Base-by-base conservation (phyloP, 805 yeast genomes). In the Saturnispora sekii region DNA sequence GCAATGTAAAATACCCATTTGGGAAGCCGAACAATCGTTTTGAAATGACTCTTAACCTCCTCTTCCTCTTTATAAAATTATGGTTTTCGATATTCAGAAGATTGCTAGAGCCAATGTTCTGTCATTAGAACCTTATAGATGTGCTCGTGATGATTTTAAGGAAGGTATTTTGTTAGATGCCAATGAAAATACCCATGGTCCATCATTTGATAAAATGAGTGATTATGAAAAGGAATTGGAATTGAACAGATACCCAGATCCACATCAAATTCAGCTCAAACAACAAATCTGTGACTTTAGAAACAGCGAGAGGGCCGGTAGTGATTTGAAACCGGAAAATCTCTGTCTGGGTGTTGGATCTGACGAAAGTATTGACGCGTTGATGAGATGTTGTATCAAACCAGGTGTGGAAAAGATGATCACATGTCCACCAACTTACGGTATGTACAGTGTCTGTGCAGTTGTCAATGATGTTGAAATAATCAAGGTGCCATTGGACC, bases 341-440 rank as follows among this genome's bases (percentile, higher is more conserved):
- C 57, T 93, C 30, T 88, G 94, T 59, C 71, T 93, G 31, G 98
- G 98, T 37, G 98, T 93, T 10, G 98, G 98, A 1, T 89, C 97
- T 1, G 98, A 93, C 62, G 98, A 93, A 64, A 79, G 93, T 56
- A 88, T 93, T 48, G 98, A 93, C 60, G 74, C 93, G 35, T 65
- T 90, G 45, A 80, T 93, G 50, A 70, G 98, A 55, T 85, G 95
- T 44, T 74, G 83, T 44, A 85, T 96, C 57, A 68, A 63, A 5
- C 98, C 98, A 2, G 84, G 84, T 2, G 71, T 69, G 51, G 96
- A 89, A 48, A 90, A 87, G 60, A 64, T 93, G 58, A 65, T 93
- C 53, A 77, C 78, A 1, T 81, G 95, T 61, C 96, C 97, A 3
- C 97, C 98, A 36, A 93, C 98, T 0, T 93, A 93, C 59, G 97